Evolutionary conservation across 768 basidiomycete genomes (phyloP).

Genomic region (Lactarius hatsudake): DNA sequence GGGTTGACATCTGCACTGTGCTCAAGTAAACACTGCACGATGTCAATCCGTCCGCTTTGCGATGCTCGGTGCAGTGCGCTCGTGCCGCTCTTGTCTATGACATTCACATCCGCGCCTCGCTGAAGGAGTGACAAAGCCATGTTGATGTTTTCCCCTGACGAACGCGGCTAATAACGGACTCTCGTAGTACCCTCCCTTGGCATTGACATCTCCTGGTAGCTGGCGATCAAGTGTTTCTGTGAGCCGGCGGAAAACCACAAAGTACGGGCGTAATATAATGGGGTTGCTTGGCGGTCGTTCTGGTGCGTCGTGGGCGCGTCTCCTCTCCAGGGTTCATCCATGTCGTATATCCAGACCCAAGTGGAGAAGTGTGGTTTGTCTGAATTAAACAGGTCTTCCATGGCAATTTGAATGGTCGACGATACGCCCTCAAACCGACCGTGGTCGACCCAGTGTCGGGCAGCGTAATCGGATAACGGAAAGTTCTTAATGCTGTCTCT

Average conservation of each 20-base stretch:
- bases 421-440: neutral
- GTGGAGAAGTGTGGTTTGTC: neutral
- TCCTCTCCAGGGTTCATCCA: neutral
- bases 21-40: constrained; percentile 1
- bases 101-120: constrained; percentile 1
- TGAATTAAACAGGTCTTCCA: constrained; percentile 4
- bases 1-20: neutral
- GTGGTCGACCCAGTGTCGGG: neutral
- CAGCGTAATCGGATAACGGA: constrained; percentile 5
- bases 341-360: constrained; percentile 10
- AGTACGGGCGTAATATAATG: constrained; percentile 7
- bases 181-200: neutral
- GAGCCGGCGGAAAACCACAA: neutral
- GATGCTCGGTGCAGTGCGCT: neutral
- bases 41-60: neutral
- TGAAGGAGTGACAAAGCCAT: neutral
- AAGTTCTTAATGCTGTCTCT: neutral
- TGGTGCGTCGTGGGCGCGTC: neutral
- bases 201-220: neutral
- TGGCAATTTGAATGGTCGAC: neutral
- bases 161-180: neutral
- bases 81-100: too few species aligned
- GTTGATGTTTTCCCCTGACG: neutral
- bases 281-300: neutral
- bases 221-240: neutral